phyloP scores from a whole-genome alignment of 1,284 basidiomycete species.

The Rugiboletus extremiorientalis region DNA sequence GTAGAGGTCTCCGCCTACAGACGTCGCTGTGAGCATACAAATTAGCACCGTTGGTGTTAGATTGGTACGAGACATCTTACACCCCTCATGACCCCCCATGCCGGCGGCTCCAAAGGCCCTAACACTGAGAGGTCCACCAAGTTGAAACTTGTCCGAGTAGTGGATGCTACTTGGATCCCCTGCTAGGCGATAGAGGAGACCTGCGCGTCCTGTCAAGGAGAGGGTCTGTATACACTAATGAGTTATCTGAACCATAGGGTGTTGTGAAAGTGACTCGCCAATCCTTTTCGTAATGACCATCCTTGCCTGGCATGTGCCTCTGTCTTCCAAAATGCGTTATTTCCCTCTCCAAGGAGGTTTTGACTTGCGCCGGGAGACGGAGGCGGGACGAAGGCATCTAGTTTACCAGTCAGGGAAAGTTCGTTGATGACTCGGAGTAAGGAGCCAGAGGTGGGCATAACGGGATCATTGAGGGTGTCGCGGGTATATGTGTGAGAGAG shows the following conservation, averaged over 20 bases:
- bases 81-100: slow-evolving; percentile 80
- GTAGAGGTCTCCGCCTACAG: slow-evolving; percentile 86
- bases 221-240: slow-evolving; percentile 46
- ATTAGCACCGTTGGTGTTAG: neutral
- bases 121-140: slow-evolving; percentile 91
- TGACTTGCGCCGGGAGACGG: slow-evolving; percentile 25
- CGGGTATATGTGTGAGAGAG: slow-evolving; percentile 76
- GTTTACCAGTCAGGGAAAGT: slow-evolving; percentile 21
- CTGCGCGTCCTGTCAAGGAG: slow-evolving; percentile 63
- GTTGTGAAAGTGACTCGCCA: slow-evolving; percentile 43
- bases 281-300: slow-evolving; percentile 52
- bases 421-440: slow-evolving; percentile 26
- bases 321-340: slow-evolving; percentile 71
- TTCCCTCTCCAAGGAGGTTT: slow-evolving; percentile 49
- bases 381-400: slow-evolving; percentile 16
- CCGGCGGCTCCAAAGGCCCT: slow-evolving; percentile 85
- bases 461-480: slow-evolving; percentile 80
- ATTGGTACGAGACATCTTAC: slow-evolving; percentile 43
- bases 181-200: slow-evolving; percentile 58
- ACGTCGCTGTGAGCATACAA: slow-evolving; percentile 52
- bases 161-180: slow-evolving; percentile 40
- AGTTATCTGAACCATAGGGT: neutral
- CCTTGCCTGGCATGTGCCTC: slow-evolving; percentile 69
- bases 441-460: slow-evolving; percentile 30
- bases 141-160: slow-evolving; percentile 87